These are phyloP conservation scores for Jamesozyma spencerorum DNA, from an alignment of 805 yeast genomes.

Conservation along the genomic window DNA sequence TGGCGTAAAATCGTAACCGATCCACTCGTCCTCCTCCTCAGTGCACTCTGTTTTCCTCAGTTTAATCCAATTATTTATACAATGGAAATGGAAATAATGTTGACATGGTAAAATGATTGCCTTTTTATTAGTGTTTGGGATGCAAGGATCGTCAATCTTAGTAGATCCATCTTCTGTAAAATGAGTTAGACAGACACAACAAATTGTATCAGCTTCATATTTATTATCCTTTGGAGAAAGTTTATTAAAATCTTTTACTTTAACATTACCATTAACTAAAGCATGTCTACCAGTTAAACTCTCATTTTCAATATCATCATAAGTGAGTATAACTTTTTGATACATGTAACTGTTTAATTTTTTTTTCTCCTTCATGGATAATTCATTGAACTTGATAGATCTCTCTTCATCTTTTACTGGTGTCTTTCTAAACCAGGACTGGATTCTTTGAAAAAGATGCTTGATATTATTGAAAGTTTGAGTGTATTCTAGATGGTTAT, in stretches of 20 bases:
- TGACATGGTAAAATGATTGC: background rate
- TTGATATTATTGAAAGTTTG: background rate
- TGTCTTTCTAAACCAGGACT: background rate
- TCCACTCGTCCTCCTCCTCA: background rate
- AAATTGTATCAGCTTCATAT: background rate
- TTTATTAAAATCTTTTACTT: background rate
- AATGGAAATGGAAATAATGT: slow-evolving; percentile 1
- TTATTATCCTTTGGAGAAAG: background rate
- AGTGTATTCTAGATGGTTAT: background rate
- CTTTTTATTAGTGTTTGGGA: background rate
- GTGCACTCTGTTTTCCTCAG: background rate
- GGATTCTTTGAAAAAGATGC: background rate
- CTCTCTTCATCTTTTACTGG: background rate
- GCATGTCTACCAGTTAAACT: background rate
- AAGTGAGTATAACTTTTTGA: background rate
- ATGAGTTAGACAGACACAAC: background rate
- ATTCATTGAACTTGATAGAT: background rate
- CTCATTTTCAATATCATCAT: background rate
- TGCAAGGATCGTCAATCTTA: background rate
- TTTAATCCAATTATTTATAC: background rate
- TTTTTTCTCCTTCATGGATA: background rate
- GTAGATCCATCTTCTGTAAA: background rate
- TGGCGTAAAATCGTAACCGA: background rate
- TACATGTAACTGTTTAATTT: background rate
- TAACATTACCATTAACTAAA: background rate